Conservation (phyloP, 1,139 yeast genomes). For the Casaregolazyma suthepensis region DNA sequence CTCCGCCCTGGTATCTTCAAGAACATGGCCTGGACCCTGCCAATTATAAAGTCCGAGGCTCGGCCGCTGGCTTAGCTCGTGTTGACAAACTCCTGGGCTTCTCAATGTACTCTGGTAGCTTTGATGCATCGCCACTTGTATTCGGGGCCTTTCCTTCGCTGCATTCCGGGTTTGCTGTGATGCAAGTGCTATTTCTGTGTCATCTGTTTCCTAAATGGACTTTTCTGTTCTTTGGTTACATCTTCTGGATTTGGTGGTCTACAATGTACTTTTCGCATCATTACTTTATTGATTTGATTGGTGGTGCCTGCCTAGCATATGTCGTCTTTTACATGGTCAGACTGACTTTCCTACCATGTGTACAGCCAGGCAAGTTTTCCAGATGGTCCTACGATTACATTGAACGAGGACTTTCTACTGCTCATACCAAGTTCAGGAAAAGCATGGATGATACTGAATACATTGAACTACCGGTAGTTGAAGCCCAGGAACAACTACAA, state of each 20-base stretch:
- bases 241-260: slow-evolving; percentile 95
- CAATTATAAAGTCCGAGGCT: slow-evolving; percentile 83
- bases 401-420: slow-evolving; percentile 30
- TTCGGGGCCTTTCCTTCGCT: slow-evolving; percentile 98
- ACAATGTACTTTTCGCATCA: slow-evolving; percentile 97
- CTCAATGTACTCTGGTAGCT: slow-evolving; percentile 81
- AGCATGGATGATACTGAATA: slow-evolving; percentile 28
- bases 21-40: slow-evolving; percentile 86
- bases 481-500: slow-evolving; percentile 7
- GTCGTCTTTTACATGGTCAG: slow-evolving; percentile 67
- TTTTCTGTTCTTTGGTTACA: slow-evolving; percentile 65
- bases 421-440: slow-evolving; percentile 26
- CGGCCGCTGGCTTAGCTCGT: slow-evolving; percentile 94
- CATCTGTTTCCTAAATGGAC: slow-evolving; percentile 71
- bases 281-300: slow-evolving; percentile 85
- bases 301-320: slow-evolving; percentile 76
- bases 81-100: slow-evolving; percentile 77
- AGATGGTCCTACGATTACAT: slow-evolving; percentile 73
- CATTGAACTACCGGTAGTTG: slow-evolving; percentile 22
- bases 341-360: slow-evolving; percentile 67
- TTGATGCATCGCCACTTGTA: slow-evolving; percentile 81
- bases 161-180: slow-evolving; percentile 89
- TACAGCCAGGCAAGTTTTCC: slow-evolving; percentile 56
- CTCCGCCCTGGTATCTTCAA: slow-evolving; percentile 97
- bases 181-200: slow-evolving; percentile 81